Base-by-base conservation (phyloP, 371 early-diverging fungal genomes). In the Amoeboaphelidium protococcarum region DNA sequence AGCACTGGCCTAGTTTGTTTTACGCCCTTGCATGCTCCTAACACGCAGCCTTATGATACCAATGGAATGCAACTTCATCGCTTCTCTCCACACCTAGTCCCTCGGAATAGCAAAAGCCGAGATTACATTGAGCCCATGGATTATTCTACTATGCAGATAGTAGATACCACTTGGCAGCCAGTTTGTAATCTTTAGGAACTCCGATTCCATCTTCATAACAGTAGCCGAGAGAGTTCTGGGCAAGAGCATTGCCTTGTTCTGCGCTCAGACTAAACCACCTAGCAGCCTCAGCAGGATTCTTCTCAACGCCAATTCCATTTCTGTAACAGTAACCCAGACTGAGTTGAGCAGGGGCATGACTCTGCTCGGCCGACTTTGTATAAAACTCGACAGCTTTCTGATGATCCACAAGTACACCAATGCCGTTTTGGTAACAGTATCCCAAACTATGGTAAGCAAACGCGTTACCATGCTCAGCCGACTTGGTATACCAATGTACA, bases 381-480 rank as follows among this genome's bases (percentile, higher is more conserved):
- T 84, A 82, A 73, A 78, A 80, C 43, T 69, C 57, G 16, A 77
- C 68, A 1, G 85, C 81, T 51, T 69, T 59, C 20, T 48, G 54
- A 44, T 71, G 61, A 58, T 80, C 65, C 49, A 66, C 67, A 1
- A 54, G 51, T 0, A 70, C 58, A n/a, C 88, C 88, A 42, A 82
- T 73, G 20, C 86, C 89, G 49, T 78, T 74, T 58, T 82, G 79
- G 48, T 74, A 71, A 53, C 80, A 83, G 49, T 73, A 79, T 2
- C 81, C 86, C 2, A 82, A 64, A 54, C 80, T 83, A 57, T 74
- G 80, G 52, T 79, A 70, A 13, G 80, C 79, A 68, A 73, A 76
- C 0, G 77, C 71, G 49, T 76, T 71, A 23, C 77, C 74, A 50
- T 67, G 65, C 26, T 64, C 60, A 1, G 81, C 81, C 22, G 78